A percentile compares a stretch with the other conserved stretches of the same genome.
These are phyloP conservation scores for Globisporangium iwayamae DNA, from an alignment of 352 stramenopile species.

Conservation along the genomic window DNA sequence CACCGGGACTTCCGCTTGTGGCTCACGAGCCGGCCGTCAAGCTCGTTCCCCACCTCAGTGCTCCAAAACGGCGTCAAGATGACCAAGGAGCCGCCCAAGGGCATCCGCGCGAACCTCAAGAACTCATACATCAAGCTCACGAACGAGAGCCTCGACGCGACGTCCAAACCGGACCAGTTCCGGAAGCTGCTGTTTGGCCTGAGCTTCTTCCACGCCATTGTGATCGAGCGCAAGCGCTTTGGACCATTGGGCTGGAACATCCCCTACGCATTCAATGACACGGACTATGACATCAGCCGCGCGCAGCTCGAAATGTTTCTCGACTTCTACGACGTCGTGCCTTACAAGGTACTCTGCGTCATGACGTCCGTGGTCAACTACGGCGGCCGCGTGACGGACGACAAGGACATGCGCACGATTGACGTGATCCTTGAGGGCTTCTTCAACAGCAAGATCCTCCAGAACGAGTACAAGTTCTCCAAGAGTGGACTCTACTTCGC, in stretches of 20 bases:
- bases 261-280: constrained; percentile 89
- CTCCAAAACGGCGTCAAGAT: constrained; percentile 93
- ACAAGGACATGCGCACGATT: constrained; percentile 89
- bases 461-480: constrained; percentile 67
- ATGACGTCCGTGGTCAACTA: constrained; percentile 91
- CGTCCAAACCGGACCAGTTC: constrained; percentile 27
- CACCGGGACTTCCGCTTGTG: constrained; percentile 93
- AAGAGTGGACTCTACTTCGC: constrained; percentile 71
- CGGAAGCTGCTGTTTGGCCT: constrained; percentile 65
- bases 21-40: constrained; percentile 81
- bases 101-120: constrained; percentile 85
- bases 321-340: constrained; percentile 80
- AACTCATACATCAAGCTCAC: constrained; percentile 90
- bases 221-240: constrained; percentile 87
- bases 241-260: constrained; percentile 89
- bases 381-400: constrained; percentile 91
- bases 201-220: constrained; percentile 55
- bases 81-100: constrained; percentile 92
- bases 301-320: constrained; percentile 91
- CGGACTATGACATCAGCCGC: constrained; percentile 72
- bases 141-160: constrained; percentile 45
- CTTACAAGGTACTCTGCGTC: constrained; percentile 86
- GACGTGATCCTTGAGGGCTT: constrained; percentile 81
- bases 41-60: constrained; percentile 79
- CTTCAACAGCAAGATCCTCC: constrained; percentile 69